Evolutionary conservation across 2,329 filamentous ascomycete genomes (phyloP).

Genomic region (Incumbomyces lentus): DNA sequence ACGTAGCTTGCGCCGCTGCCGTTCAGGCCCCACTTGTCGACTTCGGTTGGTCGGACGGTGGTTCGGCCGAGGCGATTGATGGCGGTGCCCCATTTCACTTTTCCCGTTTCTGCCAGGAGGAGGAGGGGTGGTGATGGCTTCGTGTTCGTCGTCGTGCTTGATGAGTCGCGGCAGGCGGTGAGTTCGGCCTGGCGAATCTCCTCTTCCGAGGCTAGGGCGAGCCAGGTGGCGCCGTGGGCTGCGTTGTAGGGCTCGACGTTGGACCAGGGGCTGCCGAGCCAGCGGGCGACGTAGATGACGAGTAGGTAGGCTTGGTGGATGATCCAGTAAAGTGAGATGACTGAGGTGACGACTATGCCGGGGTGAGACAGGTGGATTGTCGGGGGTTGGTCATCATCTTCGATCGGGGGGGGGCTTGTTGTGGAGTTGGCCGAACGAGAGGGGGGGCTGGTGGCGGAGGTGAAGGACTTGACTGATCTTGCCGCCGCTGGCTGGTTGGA

Average conservation of each 20-base stretch:
- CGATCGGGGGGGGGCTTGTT: neutral
- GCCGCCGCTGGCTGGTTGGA: constrained; percentile 51
- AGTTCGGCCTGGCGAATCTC: constrained; percentile 33
- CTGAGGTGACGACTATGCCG: constrained; percentile 71
- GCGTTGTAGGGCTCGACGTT: constrained; percentile 64
- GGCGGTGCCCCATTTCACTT: constrained; percentile 77
- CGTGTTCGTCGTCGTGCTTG: too few relatives aligned
- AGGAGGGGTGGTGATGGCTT: too few relatives aligned
- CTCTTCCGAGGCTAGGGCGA: constrained; percentile 56
- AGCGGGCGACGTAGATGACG: constrained; percentile 48
- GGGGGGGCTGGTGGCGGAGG: constrained; percentile 27
- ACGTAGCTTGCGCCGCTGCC: constrained; percentile 34
- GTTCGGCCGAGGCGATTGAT: constrained; percentile 46
- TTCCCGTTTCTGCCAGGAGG: constrained; percentile 49
- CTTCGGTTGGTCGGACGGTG: constrained; percentile 62
- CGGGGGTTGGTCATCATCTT: constrained; percentile 30
- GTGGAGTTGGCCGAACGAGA: constrained; percentile 3
- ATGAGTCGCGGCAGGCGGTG: too few relatives aligned
- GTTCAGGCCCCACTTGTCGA: constrained; percentile 70
- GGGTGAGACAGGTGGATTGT: constrained; percentile 74
- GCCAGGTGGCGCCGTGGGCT: constrained; percentile 65
- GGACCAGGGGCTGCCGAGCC: constrained; percentile 83
- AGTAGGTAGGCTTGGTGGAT: constrained; percentile 15
- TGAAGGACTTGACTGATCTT: constrained; percentile 48
- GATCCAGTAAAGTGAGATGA: constrained; percentile 58